phyloP scores from a whole-genome alignment of 257 asterid species.

The Nyctanthes arbortristis region DNA sequence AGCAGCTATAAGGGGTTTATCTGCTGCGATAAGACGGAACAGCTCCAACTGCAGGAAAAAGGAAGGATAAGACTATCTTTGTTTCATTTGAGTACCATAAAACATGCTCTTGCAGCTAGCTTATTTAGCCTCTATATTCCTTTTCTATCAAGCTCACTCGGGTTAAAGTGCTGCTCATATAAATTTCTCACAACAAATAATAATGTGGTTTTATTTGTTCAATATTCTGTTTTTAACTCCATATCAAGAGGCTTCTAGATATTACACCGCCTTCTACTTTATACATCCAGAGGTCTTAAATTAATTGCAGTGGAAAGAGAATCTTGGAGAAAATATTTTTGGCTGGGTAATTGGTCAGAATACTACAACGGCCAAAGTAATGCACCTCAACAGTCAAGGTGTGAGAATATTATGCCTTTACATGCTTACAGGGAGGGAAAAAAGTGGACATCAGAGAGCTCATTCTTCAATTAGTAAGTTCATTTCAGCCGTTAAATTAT shows the following conservation, averaged over 20 bases:
- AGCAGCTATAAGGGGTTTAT: conserved; percentile 75
- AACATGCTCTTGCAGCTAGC: conserved; percentile 17
- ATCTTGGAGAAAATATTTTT: not conserved
- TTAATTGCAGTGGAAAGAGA: not conserved
- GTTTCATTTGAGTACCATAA: conserved; percentile 2
- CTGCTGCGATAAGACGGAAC: conserved; percentile 70
- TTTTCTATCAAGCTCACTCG: not conserved
- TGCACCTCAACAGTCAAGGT: not conserved
- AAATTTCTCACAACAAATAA: conserved; percentile 1
- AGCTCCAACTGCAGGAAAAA: conserved; percentile 79
- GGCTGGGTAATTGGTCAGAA: not conserved
- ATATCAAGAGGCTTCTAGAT: not conserved
- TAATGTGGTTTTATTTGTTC: not conserved
- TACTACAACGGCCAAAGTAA: not conserved
- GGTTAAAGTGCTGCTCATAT: not conserved
- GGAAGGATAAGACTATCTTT: conserved; percentile 1
- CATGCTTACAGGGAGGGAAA: not conserved
- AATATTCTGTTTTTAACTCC: not conserved
- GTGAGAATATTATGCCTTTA: not conserved
- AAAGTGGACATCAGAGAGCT: not conserved
- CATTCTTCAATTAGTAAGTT: not conserved
- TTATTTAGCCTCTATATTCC: conserved; percentile 7
- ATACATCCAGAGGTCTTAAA: too few relatives aligned
- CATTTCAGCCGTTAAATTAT: not conserved
- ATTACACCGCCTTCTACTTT: not conserved